phyloP scores from a whole-genome alignment of 1,139 yeast genomes.

The Lodderomyces pseudojiufengensis region DNA sequence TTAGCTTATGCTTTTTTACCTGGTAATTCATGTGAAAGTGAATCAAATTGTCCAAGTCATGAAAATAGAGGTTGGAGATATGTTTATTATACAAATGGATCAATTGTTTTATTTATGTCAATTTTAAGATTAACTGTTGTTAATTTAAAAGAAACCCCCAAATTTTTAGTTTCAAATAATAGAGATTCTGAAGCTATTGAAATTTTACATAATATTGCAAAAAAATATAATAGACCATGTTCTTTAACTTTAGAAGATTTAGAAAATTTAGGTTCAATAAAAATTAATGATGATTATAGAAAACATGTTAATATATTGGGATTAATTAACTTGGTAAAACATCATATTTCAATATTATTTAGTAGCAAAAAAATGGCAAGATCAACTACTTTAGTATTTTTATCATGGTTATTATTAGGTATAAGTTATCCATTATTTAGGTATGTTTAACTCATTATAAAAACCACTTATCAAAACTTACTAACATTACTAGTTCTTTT shows the following conservation, averaged over 20 bases:
- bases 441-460: not conserved
- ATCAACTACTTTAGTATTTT: slow-evolving; percentile 37
- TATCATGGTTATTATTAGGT: slow-evolving; percentile 51
- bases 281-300: slow-evolving; percentile 17
- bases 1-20: slow-evolving; percentile 34
- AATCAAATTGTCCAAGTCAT: slow-evolving; percentile 29
- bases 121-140: slow-evolving; percentile 24
- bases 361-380: slow-evolving; percentile 33
- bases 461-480: too few species aligned
- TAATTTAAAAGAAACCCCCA: slow-evolving; percentile 32
- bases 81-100: slow-evolving; percentile 31
- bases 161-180: slow-evolving; percentile 30
- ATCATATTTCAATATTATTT: slow-evolving; percentile 35
- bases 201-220: slow-evolving; percentile 26
- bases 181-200: slow-evolving; percentile 33
- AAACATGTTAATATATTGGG: slow-evolving; percentile 17
- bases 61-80: slow-evolving; percentile 36
- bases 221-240: slow-evolving; percentile 26
- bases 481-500: slow-evolving; percentile 25
- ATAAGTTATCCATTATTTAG: slow-evolving; percentile 50
- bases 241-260: slow-evolving; percentile 28
- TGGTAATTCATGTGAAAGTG: slow-evolving; percentile 22
- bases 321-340: slow-evolving; percentile 14
- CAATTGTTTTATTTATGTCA: slow-evolving; percentile 28
- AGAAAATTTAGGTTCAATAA: slow-evolving; percentile 25